Conservation (phyloP, 2,329 filamentous ascomycete species). For the Pseudogymnoascus pannorum region DNA sequence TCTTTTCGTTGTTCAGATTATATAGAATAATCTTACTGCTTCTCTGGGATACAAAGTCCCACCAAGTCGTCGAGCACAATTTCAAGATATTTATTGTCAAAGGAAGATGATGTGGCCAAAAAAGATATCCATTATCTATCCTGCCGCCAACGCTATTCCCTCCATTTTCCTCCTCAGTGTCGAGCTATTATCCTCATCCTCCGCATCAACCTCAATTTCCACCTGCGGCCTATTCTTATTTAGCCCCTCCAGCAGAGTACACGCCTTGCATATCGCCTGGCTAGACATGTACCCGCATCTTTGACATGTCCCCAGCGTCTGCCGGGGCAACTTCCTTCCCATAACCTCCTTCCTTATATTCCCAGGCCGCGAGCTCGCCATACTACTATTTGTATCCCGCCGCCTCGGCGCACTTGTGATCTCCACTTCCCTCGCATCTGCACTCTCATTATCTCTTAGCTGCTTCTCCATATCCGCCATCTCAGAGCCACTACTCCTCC, state of each 20-base stretch:
- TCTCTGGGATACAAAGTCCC: background rate
- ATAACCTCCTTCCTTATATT: slow-evolving; percentile 20
- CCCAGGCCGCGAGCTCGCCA: slow-evolving; percentile 20
- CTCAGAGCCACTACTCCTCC: slow-evolving; percentile 61
- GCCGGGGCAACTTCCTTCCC: slow-evolving; percentile 42
- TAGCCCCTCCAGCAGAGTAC: slow-evolving; percentile 77
- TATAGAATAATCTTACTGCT: background rate
- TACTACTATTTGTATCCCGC: slow-evolving; percentile 18
- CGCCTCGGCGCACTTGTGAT: slow-evolving; percentile 37
- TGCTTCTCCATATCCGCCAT: slow-evolving; percentile 76
- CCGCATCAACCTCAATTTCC: slow-evolving; percentile 18
- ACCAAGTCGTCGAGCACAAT: background rate
- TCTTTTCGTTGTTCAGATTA: background rate
- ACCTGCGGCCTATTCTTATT: slow-evolving; percentile 69
- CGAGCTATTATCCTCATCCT: slow-evolving; percentile 44
- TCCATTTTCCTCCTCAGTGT: slow-evolving; percentile 45
- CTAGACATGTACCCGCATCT: slow-evolving; percentile 94
- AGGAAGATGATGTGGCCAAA: background rate
- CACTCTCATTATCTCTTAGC: slow-evolving; percentile 56
- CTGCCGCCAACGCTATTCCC: slow-evolving; percentile 33
- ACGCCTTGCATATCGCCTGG: slow-evolving; percentile 89
- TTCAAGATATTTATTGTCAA: background rate
- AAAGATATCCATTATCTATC: background rate
- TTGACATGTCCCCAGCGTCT: slow-evolving; percentile 74
- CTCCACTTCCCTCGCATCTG: slow-evolving; percentile 58